Conservation (phyloP, 2,329 filamentous ascomycete genomes). For the Curvularia sp. region DNA sequence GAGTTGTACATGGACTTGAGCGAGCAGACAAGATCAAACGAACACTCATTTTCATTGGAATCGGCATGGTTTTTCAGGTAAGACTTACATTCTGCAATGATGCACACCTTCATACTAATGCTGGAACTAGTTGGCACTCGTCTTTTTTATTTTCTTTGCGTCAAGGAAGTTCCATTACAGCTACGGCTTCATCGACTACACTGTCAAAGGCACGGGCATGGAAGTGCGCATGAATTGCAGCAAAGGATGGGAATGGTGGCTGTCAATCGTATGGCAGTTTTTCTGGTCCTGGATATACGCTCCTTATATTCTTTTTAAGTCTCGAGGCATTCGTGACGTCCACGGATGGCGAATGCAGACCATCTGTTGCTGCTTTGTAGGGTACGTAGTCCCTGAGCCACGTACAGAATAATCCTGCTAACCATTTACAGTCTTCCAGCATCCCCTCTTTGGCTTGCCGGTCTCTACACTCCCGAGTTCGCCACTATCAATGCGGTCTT, state of each 20-base stretch:
- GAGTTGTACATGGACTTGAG: constrained; percentile 33
- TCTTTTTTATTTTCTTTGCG: constrained; percentile 37
- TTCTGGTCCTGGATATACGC: constrained; percentile 49
- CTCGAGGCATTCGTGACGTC: constrained; percentile 42
- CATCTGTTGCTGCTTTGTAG: constrained; percentile 43
- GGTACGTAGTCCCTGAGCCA: constrained; percentile 27
- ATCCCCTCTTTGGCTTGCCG: constrained; percentile 45
- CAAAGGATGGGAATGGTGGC: constrained; percentile 49
- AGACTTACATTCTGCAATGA: not conserved
- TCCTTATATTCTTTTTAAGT: constrained; percentile 46
- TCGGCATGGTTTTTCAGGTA: constrained; percentile 41
- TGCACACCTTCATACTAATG: not conserved
- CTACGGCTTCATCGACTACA: constrained; percentile 43
- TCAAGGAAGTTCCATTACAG: constrained; percentile 44
- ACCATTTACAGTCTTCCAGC: constrained; percentile 36
- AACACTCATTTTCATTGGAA: constrained; percentile 36
- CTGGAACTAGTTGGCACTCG: not conserved
- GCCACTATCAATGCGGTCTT: constrained; percentile 33
- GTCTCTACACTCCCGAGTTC: constrained; percentile 43
- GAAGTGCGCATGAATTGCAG: constrained; percentile 36
- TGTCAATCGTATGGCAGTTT: constrained; percentile 47
- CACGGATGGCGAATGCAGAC: constrained; percentile 45
- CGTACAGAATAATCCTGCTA: constrained; percentile 1
- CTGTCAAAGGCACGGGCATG: constrained; percentile 31
- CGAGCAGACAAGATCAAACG: constrained; percentile 37